Conservation (phyloP, 805 yeast species). For the Starmera dryadoides region DNA sequence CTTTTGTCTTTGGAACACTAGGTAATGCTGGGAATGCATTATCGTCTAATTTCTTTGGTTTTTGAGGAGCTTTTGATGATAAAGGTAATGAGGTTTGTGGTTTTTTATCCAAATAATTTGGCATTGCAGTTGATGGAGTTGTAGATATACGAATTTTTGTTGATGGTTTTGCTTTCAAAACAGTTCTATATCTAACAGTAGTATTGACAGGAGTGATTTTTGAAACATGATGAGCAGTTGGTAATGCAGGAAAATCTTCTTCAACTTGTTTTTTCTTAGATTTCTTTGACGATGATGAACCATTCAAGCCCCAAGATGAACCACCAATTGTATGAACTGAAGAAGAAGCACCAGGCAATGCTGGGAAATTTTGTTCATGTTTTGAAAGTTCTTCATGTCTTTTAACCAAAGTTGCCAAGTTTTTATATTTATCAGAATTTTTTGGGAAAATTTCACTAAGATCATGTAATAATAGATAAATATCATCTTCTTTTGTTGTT, state of each 20-base stretch:
- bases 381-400: conserved; percentile 18
- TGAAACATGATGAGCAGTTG: conserved; percentile 5
- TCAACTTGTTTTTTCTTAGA: conserved; percentile 7
- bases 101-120: conserved; percentile 22
- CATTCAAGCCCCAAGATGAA: conserved; percentile 21
- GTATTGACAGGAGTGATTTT: conserved; percentile 13
- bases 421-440: conserved; percentile 35
- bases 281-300: conserved; percentile 8
- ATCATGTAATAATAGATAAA: conserved; percentile 52
- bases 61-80: conserved; percentile 9
- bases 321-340: conserved; percentile 17
- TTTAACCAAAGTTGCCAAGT: conserved; percentile 23
- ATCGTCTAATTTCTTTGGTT: conserved; percentile 14
- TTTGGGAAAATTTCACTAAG: conserved; percentile 48
- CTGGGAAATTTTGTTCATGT: conserved; percentile 41
- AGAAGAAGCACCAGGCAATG: conserved; percentile 27
- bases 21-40: conserved; percentile 44
- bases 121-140: conserved; percentile 15
- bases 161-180: conserved; percentile 4
- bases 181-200: conserved; percentile 14
- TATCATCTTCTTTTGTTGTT: conserved; percentile 34
- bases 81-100: conserved; percentile 14
- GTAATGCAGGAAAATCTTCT: conserved; percentile 26
- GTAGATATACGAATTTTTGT: conserved; percentile 8
- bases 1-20: conserved; percentile 30